These are phyloP conservation scores for Tolypocladium album DNA, from an alignment of 2,329 filamentous ascomycete genomes.

Conservation along the genomic window DNA sequence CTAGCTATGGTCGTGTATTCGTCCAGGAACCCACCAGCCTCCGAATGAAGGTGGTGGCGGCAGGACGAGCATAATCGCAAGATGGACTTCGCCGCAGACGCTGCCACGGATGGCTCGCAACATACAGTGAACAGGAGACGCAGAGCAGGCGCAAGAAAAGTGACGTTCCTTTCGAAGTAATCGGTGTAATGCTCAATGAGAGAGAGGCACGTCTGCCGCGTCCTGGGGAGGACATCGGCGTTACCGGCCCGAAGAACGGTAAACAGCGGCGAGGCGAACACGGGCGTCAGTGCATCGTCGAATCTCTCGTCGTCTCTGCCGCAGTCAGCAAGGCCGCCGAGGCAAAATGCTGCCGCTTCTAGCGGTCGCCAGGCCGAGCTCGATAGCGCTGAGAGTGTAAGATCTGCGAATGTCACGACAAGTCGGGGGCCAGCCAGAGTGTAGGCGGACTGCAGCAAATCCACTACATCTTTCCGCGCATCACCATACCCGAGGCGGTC, in stretches of 20 bases:
- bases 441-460: constrained; percentile 65
- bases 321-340: constrained; percentile 58
- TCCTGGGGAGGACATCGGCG: constrained; percentile 46
- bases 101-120: constrained; percentile 48
- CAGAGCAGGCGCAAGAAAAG: constrained; percentile 57
- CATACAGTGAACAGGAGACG: constrained; percentile 66
- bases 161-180: constrained; percentile 63
- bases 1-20: constrained; percentile 58
- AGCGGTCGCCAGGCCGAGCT: constrained; percentile 45
- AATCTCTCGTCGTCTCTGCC: constrained; percentile 44
- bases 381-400: constrained; percentile 39
- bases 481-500: constrained; percentile 58
- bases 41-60: constrained; percentile 53
- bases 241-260: constrained; percentile 38
- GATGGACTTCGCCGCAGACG: constrained; percentile 66
- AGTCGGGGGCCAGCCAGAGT: constrained; percentile 46
- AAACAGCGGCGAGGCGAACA: constrained; percentile 54
- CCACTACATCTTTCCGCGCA: constrained; percentile 68
- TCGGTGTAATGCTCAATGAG: constrained; percentile 63
- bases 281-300: constrained; percentile 45
- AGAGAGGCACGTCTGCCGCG: constrained; percentile 57
- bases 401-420: constrained; percentile 44
- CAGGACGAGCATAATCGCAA: constrained; percentile 66
- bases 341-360: constrained; percentile 50
- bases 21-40: constrained; percentile 57